phyloP scores from a whole-genome alignment of 78 protist species.

The Fonticula alba region DNA sequence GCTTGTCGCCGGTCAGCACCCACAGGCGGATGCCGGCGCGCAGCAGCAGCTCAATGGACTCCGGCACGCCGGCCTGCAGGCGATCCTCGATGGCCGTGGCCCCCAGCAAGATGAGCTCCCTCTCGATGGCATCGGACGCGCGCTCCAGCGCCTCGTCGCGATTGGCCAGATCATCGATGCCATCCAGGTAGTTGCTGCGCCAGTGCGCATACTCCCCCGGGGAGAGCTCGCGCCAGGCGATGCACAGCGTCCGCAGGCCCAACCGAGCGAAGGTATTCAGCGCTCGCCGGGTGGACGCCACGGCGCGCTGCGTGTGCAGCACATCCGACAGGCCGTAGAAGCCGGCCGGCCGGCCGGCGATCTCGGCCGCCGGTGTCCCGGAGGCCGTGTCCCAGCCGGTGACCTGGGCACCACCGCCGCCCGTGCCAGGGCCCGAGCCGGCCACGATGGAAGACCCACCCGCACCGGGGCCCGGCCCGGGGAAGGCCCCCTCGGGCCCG shows the following conservation, averaged over 20 bases:
- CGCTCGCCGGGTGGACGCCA: not conserved
- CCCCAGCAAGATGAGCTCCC: slow-evolving; percentile 31
- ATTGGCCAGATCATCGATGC: not conserved
- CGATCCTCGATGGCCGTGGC: slow-evolving; percentile 67
- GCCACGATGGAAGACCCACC: too few relatives aligned
- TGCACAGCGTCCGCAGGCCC: slow-evolving; percentile 64
- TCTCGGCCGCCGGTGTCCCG: too few relatives aligned
- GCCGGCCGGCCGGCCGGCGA: not conserved
- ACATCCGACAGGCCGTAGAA: not conserved
- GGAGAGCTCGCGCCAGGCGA: slow-evolving; percentile 33
- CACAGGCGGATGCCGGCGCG: slow-evolving; percentile 59
- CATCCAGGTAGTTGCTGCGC: slow-evolving; percentile 6
- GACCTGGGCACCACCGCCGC: too few relatives aligned
- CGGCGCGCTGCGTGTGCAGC: not conserved
- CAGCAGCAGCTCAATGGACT: slow-evolving; percentile 24
- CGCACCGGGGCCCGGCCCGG: too few relatives aligned
- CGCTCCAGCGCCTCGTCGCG: slow-evolving; percentile 10
- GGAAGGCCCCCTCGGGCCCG: too few relatives aligned
- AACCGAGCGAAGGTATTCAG: slow-evolving; percentile 21
- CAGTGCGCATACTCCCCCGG: slow-evolving; percentile 14
- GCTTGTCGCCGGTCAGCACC: slow-evolving; percentile 73
- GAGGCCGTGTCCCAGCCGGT: too few relatives aligned
- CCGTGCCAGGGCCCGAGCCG: too few relatives aligned
- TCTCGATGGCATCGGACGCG: slow-evolving; percentile 31
- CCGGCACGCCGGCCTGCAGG: slow-evolving; percentile 63